These are phyloP conservation scores for Rhizopogon vinicolor DNA, from an alignment of 768 basidiomycete species.

Conservation along the genomic window DNA sequence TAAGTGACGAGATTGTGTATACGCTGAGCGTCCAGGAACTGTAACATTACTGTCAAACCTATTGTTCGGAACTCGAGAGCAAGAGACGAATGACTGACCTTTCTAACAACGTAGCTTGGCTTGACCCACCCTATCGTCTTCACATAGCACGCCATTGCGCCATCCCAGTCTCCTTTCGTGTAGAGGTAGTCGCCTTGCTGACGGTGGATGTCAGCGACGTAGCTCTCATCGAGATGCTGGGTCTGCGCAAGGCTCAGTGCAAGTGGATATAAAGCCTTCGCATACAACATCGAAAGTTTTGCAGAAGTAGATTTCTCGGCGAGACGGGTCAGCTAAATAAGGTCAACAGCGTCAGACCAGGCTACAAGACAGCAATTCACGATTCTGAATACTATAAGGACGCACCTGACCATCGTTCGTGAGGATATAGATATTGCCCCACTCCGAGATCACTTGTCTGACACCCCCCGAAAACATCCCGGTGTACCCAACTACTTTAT, in stretches of 20 bases:
- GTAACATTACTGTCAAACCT: constrained; percentile 6
- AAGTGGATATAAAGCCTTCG: constrained; percentile 70
- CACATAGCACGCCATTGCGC: constrained; percentile 88
- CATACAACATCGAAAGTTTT: constrained; percentile 86
- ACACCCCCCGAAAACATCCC: constrained; percentile 82
- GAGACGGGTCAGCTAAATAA: constrained; percentile 53
- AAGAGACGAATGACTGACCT: constrained; percentile 44
- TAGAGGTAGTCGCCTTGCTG: constrained; percentile 93
- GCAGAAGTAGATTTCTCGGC: constrained; percentile 75
- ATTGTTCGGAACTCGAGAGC: neutral
- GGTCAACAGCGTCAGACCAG: neutral
- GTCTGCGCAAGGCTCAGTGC: constrained; percentile 83
- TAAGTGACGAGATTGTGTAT: constrained; percentile 95
- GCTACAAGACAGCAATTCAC: neutral
- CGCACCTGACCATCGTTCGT: constrained; percentile 74
- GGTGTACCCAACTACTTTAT: constrained; percentile 84
- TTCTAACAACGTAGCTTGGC: constrained; percentile 95
- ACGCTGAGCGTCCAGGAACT: constrained; percentile 96
- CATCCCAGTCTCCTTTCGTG: constrained; percentile 86
- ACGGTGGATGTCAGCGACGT: constrained; percentile 83
- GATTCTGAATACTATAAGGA: neutral
- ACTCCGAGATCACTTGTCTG: constrained; percentile 74
- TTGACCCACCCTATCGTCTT: constrained; percentile 86
- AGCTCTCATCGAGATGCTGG: constrained; percentile 65
- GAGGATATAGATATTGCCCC: constrained; percentile 77